Conservation (phyloP, 768 basidiomycete genomes). For the Suillus bovinus region DNA sequence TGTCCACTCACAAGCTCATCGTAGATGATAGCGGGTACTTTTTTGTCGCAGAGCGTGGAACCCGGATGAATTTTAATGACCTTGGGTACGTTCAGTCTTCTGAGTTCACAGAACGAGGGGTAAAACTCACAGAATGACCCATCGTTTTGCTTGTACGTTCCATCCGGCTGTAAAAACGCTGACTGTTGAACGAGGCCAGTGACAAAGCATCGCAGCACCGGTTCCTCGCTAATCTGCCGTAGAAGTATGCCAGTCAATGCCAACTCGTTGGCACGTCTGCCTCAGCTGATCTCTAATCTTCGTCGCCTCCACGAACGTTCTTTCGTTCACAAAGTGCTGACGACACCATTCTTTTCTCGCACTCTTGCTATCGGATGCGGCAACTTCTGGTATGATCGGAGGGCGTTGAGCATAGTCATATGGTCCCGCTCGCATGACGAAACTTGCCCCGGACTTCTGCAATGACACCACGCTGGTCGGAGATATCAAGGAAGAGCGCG, state of each 20-base stretch:
- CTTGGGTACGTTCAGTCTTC: conserved; percentile 31
- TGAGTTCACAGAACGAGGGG: conserved; percentile 6
- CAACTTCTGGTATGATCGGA: conserved; percentile 80
- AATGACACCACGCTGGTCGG: conserved; percentile 72
- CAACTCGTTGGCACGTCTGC: conserved; percentile 57
- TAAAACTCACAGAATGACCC: conserved; percentile 58
- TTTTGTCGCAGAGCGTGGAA: conserved; percentile 79
- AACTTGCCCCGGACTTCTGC: conserved; percentile 76
- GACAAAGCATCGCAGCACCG: conserved; percentile 70
- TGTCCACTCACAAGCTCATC: conserved; percentile 78
- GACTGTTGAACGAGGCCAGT: conserved; percentile 81
- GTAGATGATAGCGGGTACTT: conserved; percentile 85
- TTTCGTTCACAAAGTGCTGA: conserved; percentile 79
- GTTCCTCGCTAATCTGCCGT: conserved; percentile 66
- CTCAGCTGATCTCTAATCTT: conserved; percentile 82
- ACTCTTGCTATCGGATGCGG: conserved; percentile 44
- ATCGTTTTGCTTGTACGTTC: conserved; percentile 83
- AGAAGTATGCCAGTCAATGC: conserved; percentile 59
- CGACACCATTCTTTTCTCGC: conserved; percentile 77
- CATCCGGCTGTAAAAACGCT: conserved; percentile 83
- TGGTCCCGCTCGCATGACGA: conserved; percentile 84
- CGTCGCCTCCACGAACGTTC: conserved; percentile 74
- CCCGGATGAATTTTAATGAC: conserved; percentile 89
- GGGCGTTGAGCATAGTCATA: conserved; percentile 83
- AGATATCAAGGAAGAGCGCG: conserved; percentile 76